A percentile compares a stretch with the other conserved stretches of the same genome.
Conservation (phyloP, 2,329 filamentous ascomycete genomes). For the Hymenoscyphus occultus region DNA sequence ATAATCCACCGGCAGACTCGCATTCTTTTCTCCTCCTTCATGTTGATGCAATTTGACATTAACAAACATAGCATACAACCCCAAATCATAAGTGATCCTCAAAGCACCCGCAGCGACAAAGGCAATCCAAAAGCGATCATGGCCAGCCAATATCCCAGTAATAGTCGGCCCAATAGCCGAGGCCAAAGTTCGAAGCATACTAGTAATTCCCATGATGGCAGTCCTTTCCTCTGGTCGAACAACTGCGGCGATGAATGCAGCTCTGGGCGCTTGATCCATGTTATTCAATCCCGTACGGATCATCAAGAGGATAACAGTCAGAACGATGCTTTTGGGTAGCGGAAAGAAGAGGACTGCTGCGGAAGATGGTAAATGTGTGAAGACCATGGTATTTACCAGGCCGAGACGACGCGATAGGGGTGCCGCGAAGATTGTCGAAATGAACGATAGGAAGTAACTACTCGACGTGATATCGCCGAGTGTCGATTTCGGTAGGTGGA, state of each 20-base stretch:
- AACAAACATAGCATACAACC: slow-evolving; percentile 49
- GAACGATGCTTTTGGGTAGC: slow-evolving; percentile 48
- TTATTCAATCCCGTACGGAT: slow-evolving; percentile 59
- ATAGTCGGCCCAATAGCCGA: slow-evolving; percentile 60
- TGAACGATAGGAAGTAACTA: slow-evolving; percentile 53
- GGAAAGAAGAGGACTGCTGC: slow-evolving; percentile 53
- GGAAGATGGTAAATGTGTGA: slow-evolving; percentile 65
- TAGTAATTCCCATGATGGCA: slow-evolving; percentile 67
- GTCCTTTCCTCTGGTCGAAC: slow-evolving; percentile 64
- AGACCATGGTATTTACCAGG: slow-evolving; percentile 69
- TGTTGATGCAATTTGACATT: slow-evolving; percentile 32
- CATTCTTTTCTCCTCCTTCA: slow-evolving; percentile 14
- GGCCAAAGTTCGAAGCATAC: slow-evolving; percentile 62
- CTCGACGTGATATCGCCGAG: slow-evolving; percentile 58
- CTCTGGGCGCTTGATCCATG: slow-evolving; percentile 69
- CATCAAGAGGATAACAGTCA: slow-evolving; percentile 57
- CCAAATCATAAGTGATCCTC: slow-evolving; percentile 59
- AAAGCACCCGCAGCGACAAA: slow-evolving; percentile 60
- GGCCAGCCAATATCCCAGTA: slow-evolving; percentile 58
- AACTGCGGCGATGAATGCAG: slow-evolving; percentile 65
- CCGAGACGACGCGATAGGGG: slow-evolving; percentile 50
- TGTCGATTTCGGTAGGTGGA: slow-evolving; percentile 52
- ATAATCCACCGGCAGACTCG: neutral
- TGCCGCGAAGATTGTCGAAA: slow-evolving; percentile 49
- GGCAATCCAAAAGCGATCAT: slow-evolving; percentile 56